Base-by-base conservation (phyloP, 2,329 filamentous ascomycete genomes). In the Neoarthrinium moseri region DNA sequence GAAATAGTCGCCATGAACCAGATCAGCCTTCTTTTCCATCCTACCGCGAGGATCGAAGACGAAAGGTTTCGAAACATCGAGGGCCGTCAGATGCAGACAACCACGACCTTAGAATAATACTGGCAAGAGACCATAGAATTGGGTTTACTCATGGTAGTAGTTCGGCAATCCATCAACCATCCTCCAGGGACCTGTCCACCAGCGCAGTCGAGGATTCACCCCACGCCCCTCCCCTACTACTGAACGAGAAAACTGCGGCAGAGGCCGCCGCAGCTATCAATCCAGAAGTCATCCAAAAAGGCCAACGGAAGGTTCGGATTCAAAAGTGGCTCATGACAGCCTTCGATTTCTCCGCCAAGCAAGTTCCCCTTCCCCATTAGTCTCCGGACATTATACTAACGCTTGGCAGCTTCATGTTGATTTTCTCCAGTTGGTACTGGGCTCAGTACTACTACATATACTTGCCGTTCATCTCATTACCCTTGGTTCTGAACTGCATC, bases 391-490 rank as follows among this genome's bases (percentile, higher is more conserved):
- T 3, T n/a, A 18, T 11, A 20, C 50, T 54, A 47, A 54, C 47
- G 6, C 7, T 3, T 4, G 17, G 5, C 20, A 57, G 55, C 29
- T 54, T 52, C 46, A 51, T 54, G 20, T 26, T 57, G 15, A 57
- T 57, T 34, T 57, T 69, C 6, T 61, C 66, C 1, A 58, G 62
- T 49, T 60, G 53, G 35, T 71, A 66, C 35, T 68, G 65, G 52
- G 62, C 73, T 45, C 59, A 66, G 13, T 70, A 69, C 51, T 70
- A 71, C 51, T 65, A 72, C 43, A 68, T 74, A 43, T 68, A 75
- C 15, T 56, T 72, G 0, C 63, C 74, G 2, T 61, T 75, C 36
- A 75, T 72, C 55, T 72, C 70, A 46, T 68, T 71, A 52, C 74
- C 73, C 0, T 47, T 57, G 17, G 60, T 68, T 18, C 56, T 72